A percentile compares a stretch with the other conserved stretches of the same genome.
Evolutionary conservation across 2,329 filamentous ascomycete genomes (phyloP).

Genomic region (Scedosporium apiospermum): DNA sequence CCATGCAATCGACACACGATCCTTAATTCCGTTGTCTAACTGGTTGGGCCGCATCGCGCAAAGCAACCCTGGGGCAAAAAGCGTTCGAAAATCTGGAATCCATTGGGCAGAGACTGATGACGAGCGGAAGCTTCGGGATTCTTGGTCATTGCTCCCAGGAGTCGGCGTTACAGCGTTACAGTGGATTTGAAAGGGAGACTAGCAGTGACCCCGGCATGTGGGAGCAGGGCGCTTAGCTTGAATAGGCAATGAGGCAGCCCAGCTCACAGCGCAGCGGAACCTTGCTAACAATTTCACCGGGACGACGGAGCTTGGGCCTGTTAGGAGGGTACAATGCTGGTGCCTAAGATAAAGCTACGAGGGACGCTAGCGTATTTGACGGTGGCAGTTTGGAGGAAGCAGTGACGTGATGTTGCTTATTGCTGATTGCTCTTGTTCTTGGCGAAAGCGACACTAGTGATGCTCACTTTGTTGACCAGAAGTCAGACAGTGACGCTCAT

Average conservation of each 20-base stretch:
- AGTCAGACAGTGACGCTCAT: too few species aligned
- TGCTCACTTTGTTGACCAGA: too few species aligned
- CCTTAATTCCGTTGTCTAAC: background rate
- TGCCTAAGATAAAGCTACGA: background rate
- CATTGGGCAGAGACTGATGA: background rate
- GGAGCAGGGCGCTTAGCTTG: too few species aligned
- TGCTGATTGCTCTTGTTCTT: too few species aligned
- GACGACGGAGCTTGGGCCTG: background rate
- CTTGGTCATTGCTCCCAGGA: background rate
- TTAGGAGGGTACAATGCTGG: background rate
- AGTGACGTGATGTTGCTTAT: background rate
- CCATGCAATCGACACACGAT: too few species aligned
- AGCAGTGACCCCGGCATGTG: too few species aligned
- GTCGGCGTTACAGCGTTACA: background rate
- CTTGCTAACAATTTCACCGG: background rate
- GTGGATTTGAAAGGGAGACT: too few species aligned
- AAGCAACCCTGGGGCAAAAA: background rate
- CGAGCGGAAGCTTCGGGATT: background rate
- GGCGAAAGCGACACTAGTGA: too few species aligned
- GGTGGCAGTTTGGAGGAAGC: background rate
- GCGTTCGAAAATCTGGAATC: background rate
- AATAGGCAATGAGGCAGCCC: too few species aligned
- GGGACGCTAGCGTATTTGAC: background rate
- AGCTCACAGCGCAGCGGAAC: background rate
- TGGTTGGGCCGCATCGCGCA: background rate